These are phyloP conservation scores for Arthrinium phaeospermum DNA, from an alignment of 2,329 filamentous ascomycete genomes.

Conservation along the genomic window DNA sequence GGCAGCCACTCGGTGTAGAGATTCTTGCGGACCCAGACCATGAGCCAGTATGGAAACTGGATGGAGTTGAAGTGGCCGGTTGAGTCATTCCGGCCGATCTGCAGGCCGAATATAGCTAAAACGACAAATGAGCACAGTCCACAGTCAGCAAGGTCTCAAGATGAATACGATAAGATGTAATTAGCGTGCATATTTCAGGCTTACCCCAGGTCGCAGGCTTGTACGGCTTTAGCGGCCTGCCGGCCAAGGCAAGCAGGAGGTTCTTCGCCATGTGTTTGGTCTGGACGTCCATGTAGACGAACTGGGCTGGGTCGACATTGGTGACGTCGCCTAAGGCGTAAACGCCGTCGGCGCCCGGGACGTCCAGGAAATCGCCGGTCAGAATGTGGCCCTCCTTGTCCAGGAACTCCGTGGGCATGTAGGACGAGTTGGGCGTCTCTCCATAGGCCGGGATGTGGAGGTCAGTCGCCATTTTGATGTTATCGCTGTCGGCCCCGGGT, in stretches of 20 bases:
- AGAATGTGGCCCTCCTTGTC: conserved; percentile 31
- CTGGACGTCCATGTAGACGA: conserved; percentile 18
- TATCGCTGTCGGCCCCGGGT: conserved; percentile 23
- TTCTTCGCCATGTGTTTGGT: conserved; percentile 24
- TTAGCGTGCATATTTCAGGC: not conserved
- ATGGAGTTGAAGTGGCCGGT: not conserved
- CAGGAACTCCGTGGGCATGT: conserved; percentile 33
- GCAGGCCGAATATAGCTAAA: not conserved
- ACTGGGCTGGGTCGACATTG: conserved; percentile 29
- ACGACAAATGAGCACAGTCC: not conserved
- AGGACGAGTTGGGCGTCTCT: conserved; percentile 35
- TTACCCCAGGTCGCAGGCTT: conserved; percentile 21
- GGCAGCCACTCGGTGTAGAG: not conserved
- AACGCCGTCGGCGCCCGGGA: conserved; percentile 30
- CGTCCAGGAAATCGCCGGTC: conserved; percentile 33
- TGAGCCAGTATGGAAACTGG: not conserved
- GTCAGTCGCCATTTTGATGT: conserved; percentile 28
- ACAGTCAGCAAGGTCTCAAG: not conserved
- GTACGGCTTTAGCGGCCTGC: conserved; percentile 20
- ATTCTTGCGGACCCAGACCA: not conserved
- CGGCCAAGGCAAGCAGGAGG: conserved; percentile 18
- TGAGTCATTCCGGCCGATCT: not conserved
- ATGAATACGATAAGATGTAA: not conserved
- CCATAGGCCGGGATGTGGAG: conserved; percentile 40
- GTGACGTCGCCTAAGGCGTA: conserved; percentile 38